Base-by-base conservation (phyloP, 805 yeast species). In the Pichia nanzhaoensis region DNA sequence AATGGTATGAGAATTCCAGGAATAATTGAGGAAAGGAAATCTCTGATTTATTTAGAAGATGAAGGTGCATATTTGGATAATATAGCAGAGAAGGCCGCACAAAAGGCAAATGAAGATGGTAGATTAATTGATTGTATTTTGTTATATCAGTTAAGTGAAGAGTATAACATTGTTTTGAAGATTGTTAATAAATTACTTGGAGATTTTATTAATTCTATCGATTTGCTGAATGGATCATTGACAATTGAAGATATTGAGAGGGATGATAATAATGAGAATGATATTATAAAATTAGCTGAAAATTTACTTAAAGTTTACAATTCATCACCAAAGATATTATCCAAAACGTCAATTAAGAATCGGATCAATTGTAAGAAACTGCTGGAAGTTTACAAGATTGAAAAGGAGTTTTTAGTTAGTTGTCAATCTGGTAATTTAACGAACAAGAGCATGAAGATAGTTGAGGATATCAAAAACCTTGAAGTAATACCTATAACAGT, bases 31-130 rank as follows among this genome's bases (percentile, higher is more conserved):
- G 77, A 74, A 51, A 82, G 95, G 57, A 77, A 85, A 64, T 64
- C 71, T 10, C 67, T 91, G 44, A 69, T 91, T 41, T 70, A 73
- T 24, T 68, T 90, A 49, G 65, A 67, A 5, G 73, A 78, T 52
- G 75, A 81, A 49, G 70, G 73, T 18, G 77, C 75, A 47, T 91
- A 77, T 57, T 68, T 85, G 52, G 73, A 71, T 50, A 75, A 76
- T 47, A 88, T 91, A 35, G 82, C 93, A 3, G 95, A 84, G 59
- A 80, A 78, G 48, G 89, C 95, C 24, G 97, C 97, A 3, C 73
- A 73, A 37, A 79, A 78, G 53, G 95, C 96, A 14, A 93, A 86
- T 56, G 93, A 87, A 54, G 98, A 90, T 56, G 97, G 97, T 7
- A 75, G 95, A 57, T 73, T 79, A 13, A 78, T 82, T 50, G 98